phyloP scores from a whole-genome alignment of 1,139 yeast genomes.

The Kluyveromyces marxianus region DNA sequence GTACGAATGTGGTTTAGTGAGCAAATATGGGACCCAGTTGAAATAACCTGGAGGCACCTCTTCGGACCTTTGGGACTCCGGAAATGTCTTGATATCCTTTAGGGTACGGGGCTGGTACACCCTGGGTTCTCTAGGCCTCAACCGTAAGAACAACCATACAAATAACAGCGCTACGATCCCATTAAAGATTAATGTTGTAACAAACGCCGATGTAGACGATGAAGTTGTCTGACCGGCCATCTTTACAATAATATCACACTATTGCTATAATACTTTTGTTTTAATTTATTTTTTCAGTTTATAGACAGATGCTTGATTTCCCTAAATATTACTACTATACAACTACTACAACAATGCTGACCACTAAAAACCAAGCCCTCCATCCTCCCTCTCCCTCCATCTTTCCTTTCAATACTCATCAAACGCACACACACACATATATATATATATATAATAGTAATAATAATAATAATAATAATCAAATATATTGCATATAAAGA shows the following conservation, averaged over 20 bases:
- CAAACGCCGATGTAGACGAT: slow-evolving; percentile 44
- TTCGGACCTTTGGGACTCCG: slow-evolving; percentile 42
- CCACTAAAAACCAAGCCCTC: no score
- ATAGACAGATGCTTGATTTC: no score
- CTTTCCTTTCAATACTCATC: no score
- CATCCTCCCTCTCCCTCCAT: no score
- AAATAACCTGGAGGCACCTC: slow-evolving; percentile 49
- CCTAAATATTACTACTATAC: neutral
- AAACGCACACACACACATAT: no score
- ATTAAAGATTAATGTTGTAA: slow-evolving; percentile 47
- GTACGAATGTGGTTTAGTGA: slow-evolving; percentile 54
- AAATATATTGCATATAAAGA: no score
- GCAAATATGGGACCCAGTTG: slow-evolving; percentile 47
- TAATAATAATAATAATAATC: no score
- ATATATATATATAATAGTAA: no score
- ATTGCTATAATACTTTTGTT: no score
- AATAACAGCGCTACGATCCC: slow-evolving; percentile 53
- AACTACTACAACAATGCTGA: no score
- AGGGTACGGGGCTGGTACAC: slow-evolving; percentile 83
- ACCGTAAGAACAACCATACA: slow-evolving; percentile 46
- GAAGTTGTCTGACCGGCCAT: slow-evolving; percentile 8
- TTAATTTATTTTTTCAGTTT: neutral
- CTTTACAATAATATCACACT: no score
- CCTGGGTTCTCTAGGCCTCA: slow-evolving; percentile 59
- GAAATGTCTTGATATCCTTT: slow-evolving; percentile 36